Conservation (phyloP, 2,329 filamentous ascomycete species). For the Pseudogymnoascus sp. region DNA sequence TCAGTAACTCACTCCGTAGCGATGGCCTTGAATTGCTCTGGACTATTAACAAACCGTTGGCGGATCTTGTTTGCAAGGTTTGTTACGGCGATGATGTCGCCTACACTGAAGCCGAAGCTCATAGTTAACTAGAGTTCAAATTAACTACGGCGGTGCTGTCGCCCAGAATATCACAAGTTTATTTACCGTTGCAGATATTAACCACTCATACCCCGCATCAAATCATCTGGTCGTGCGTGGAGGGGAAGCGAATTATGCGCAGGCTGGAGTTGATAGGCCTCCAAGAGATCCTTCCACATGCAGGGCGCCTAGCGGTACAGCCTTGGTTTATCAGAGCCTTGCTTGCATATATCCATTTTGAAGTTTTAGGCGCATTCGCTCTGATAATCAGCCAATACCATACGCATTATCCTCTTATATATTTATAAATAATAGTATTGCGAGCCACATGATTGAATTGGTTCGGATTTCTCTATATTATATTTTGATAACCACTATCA, state of each 20-base stretch:
- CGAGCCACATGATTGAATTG: not conserved
- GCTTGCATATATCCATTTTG: not conserved
- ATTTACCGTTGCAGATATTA: no score
- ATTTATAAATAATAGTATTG: not conserved
- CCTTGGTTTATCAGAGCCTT: not conserved
- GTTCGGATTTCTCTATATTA: not conserved
- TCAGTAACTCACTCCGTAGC: slow-evolving; percentile 21
- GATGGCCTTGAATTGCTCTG: slow-evolving; percentile 23
- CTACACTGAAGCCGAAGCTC: slow-evolving; percentile 31
- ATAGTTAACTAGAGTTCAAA: slow-evolving; percentile 16
- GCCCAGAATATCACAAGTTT: no score
- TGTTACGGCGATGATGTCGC: slow-evolving; percentile 29
- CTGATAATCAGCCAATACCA: not conserved
- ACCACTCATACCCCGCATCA: not conserved
- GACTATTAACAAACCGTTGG: slow-evolving; percentile 24
- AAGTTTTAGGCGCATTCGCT: not conserved
- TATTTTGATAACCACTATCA: not conserved
- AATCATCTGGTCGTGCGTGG: not conserved
- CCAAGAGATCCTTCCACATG: not conserved
- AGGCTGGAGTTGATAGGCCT: not conserved
- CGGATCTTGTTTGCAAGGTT: slow-evolving; percentile 24
- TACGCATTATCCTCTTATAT: not conserved
- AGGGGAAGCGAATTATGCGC: not conserved
- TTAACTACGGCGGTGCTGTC: no score
- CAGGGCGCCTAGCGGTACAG: not conserved